Conservation (phyloP, 225 moss, liverwort and hornwort species). For the Marchantia paleacea region DNA sequence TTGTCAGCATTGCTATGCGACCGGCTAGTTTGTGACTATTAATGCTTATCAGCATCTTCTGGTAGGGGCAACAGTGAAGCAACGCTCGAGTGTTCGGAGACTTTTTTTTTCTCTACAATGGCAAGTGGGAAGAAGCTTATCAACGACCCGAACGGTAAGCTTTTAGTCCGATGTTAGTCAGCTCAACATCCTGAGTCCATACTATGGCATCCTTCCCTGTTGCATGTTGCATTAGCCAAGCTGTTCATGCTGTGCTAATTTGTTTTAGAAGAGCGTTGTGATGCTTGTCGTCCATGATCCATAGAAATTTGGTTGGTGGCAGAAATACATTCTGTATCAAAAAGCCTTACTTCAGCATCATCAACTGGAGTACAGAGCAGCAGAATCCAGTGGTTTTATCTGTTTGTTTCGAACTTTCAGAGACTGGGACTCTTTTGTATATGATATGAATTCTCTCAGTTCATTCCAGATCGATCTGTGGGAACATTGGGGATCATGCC, state of each 20-base stretch:
- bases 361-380: constrained; percentile 2
- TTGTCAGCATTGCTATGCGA: constrained; percentile 17
- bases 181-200: not conserved
- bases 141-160: constrained; percentile 93
- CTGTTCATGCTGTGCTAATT: not conserved
- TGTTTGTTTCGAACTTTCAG: not conserved
- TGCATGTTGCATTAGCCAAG: not conserved
- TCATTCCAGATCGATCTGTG: constrained; percentile 12
- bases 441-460: not conserved
- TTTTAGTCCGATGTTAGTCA: not conserved
- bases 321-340: constrained; percentile 1
- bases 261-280: not conserved
- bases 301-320: constrained; percentile 8
- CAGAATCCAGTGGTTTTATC: constrained; percentile 9
- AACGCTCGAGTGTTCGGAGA: constrained; percentile 12
- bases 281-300: constrained; percentile 12
- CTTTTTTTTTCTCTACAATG: constrained; percentile 42
- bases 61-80: constrained; percentile 13
- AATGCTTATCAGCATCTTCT: constrained; percentile 4
- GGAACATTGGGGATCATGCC: constrained; percentile 16
- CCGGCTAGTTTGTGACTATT: constrained; percentile 2
- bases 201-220: not conserved
- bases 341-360: not conserved
- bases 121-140: constrained; percentile 78
- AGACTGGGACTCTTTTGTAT: not conserved